Conservation (phyloP, 2,329 filamentous ascomycete species). For the Penicillium sp. region DNA sequence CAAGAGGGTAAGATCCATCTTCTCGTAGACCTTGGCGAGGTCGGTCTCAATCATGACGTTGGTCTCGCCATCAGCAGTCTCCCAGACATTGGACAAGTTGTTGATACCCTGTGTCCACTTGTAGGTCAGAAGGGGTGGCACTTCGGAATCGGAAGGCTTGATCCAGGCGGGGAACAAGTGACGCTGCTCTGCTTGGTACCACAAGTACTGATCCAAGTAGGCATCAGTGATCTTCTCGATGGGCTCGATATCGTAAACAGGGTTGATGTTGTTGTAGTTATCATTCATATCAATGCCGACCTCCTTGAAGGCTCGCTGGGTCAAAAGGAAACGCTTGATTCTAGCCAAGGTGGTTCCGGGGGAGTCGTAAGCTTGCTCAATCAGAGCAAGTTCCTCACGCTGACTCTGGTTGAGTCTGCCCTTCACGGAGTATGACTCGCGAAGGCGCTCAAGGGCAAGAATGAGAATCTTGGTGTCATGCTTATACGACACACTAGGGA, state of each 20-base stretch:
- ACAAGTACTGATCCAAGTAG: slow-evolving; percentile 96
- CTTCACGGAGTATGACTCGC: slow-evolving; percentile 97
- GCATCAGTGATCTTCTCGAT: slow-evolving; percentile 99
- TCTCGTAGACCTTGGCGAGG: slow-evolving; percentile 98
- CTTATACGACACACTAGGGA: slow-evolving; percentile 98
- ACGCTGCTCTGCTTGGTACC: slow-evolving; percentile 98
- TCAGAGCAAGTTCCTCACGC: slow-evolving; percentile 91
- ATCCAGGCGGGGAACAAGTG: slow-evolving; percentile 98
- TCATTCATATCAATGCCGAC: slow-evolving; percentile 99
- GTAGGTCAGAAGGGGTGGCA: slow-evolving; percentile 90
- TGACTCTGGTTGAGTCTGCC: slow-evolving; percentile 96
- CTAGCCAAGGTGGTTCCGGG: slow-evolving; percentile 92
- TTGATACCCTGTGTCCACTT: slow-evolving; percentile 99
- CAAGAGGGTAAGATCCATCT: slow-evolving; percentile 93
- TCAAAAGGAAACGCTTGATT: slow-evolving; percentile 96
- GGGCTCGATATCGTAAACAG: slow-evolving; percentile 97
- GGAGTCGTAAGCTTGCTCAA: slow-evolving; percentile 97
- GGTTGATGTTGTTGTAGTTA: slow-evolving; percentile 98
- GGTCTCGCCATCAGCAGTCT: slow-evolving; percentile 88
- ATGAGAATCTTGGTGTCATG: slow-evolving; percentile 99
- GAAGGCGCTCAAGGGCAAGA: slow-evolving; percentile 84
- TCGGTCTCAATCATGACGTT: slow-evolving; percentile 99
- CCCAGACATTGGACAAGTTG: slow-evolving; percentile 94
- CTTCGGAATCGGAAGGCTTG: slow-evolving; percentile 97
- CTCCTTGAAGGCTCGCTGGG: slow-evolving; percentile 97